A percentile compares a stretch with the other conserved stretches of the same genome.
phyloP scores from a whole-genome alignment of 2,329 filamentous ascomycete species.

The Amphichorda felina region DNA sequence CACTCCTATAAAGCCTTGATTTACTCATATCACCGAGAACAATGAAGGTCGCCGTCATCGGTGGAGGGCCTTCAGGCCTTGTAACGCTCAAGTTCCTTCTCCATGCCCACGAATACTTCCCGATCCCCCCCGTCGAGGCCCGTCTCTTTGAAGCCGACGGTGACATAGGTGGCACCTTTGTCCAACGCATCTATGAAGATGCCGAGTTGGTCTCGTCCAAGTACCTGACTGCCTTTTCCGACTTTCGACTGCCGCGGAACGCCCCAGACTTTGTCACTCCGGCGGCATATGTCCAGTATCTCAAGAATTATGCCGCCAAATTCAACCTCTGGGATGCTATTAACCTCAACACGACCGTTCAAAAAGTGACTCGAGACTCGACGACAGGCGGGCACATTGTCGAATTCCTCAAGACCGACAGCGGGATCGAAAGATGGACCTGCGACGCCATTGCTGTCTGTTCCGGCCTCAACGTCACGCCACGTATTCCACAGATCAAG shows the following conservation, averaged over 20 bases:
- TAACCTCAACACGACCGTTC: conserved; percentile 6
- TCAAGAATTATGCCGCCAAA: conserved; percentile 22
- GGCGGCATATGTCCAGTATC: conserved; percentile 24
- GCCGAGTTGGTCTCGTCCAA: conserved; percentile 31
- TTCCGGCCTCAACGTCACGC: conserved; percentile 26
- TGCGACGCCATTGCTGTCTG: conserved; percentile 31
- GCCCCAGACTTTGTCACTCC: conserved; percentile 28
- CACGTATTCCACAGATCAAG: conserved; percentile 21
- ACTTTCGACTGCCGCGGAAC: conserved; percentile 23
- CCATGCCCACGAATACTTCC: conserved; percentile 18
- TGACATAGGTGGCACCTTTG: conserved; percentile 29
- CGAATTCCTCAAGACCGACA: not conserved
- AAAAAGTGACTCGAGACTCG: not conserved
- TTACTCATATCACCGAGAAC: too few species aligned
- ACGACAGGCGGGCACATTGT: conserved; percentile 2
- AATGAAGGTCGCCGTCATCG: conserved; percentile 25
- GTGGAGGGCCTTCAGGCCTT: conserved; percentile 25
- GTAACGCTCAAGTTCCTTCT: conserved; percentile 25
- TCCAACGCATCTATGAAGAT: conserved; percentile 27
- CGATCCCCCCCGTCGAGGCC: conserved; percentile 21
- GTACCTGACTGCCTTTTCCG: conserved; percentile 31
- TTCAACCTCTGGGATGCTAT: conserved; percentile 25
- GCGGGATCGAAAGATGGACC: conserved; percentile 10
- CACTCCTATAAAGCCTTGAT: too few species aligned
- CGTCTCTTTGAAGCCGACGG: conserved; percentile 29